These are phyloP conservation scores for Agroathelia rolfsii DNA, from an alignment of 1,284 basidiomycete species.

Conservation along the genomic window DNA sequence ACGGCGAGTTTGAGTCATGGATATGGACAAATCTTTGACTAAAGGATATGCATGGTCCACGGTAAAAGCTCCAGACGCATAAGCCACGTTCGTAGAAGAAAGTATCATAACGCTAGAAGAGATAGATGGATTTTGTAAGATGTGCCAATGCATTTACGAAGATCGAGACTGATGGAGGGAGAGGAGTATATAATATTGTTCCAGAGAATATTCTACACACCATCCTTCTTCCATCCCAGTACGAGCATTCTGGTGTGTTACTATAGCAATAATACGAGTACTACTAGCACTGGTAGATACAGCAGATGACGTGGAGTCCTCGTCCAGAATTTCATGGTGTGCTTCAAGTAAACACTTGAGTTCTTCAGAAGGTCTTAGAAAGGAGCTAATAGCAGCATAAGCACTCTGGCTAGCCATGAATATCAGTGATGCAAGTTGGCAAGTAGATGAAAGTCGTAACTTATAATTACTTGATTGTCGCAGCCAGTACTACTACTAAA, in stretches of 20 bases:
- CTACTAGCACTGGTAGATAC: too few relatives aligned
- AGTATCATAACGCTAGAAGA: constrained; percentile 35
- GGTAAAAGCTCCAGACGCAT: constrained; percentile 22
- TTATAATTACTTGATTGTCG: too few relatives aligned
- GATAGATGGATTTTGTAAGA: neutral
- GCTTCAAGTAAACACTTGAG: constrained; percentile 29
- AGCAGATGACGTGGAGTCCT: neutral
- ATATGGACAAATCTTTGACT: constrained; percentile 37
- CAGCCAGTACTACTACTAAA: too few relatives aligned
- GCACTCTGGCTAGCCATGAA: constrained; percentile 6
- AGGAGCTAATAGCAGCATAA: constrained; percentile 14
- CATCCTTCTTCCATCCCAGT: constrained; percentile 28
- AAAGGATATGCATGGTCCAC: constrained; percentile 42
- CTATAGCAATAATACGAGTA: constrained; percentile 25
- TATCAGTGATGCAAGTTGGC: too few relatives aligned
- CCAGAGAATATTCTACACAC: constrained; percentile 16
- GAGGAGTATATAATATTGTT: neutral
- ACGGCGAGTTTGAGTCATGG: constrained; percentile 38
- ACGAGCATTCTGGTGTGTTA: constrained; percentile 22
- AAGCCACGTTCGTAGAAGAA: constrained; percentile 19
- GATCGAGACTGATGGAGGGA: neutral
- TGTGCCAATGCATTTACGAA: neutral
- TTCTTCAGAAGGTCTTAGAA: constrained; percentile 31
- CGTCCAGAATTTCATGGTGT: constrained; percentile 6
- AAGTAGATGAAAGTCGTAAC: too few relatives aligned